Conservation (phyloP, 495 filamentous ascomycete species). For the Talaromyces ruber region DNA sequence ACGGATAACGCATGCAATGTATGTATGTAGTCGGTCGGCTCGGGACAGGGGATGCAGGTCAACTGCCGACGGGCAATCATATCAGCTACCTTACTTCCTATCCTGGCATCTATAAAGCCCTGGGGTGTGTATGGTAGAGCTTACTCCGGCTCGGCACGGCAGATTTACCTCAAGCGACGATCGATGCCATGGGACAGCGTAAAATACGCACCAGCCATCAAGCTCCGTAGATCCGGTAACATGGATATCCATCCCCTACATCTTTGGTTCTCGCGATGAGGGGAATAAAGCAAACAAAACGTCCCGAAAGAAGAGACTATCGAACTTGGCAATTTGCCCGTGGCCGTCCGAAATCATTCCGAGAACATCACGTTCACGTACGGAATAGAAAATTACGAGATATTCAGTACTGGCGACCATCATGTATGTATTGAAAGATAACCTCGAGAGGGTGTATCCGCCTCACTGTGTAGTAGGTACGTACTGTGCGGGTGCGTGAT, state of each 20-base stretch:
- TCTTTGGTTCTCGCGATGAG: background rate
- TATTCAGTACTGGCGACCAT: background rate
- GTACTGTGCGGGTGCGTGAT: background rate
- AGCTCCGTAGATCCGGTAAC: background rate
- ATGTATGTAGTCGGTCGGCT: too few species aligned
- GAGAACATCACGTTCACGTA: background rate
- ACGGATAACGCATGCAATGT: too few species aligned
- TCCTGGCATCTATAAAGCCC: background rate
- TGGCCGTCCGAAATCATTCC: background rate
- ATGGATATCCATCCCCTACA: background rate
- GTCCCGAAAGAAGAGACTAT: background rate
- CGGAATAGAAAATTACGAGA: background rate
- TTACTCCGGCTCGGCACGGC: background rate
- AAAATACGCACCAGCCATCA: background rate
- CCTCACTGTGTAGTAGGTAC: background rate
- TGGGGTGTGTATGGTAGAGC: background rate
- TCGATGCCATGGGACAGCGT: background rate
- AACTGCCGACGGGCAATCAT: background rate
- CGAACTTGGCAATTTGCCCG: background rate
- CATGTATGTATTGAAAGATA: background rate
- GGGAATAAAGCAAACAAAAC: background rate
- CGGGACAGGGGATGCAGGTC: background rate
- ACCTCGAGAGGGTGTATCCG: background rate
- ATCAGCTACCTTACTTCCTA: background rate
- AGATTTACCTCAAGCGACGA: background rate